Percentiles rank a stretch among this genome's conserved stretches.
Evolutionary conservation across 495 filamentous ascomycete genomes (phyloP).

Genomic region (Hypoxylon perforatum): DNA sequence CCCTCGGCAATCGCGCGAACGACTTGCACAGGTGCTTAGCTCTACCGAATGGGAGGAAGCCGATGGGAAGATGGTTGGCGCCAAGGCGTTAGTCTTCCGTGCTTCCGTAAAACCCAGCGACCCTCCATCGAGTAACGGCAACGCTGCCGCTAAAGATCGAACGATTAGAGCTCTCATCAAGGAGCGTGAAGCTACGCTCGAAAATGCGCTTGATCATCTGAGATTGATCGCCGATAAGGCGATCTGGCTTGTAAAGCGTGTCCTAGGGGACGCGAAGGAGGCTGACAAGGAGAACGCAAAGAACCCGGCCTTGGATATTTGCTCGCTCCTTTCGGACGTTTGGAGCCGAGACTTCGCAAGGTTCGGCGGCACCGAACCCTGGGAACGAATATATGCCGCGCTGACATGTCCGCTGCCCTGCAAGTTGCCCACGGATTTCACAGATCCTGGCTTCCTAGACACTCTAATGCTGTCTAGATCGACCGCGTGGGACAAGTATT

Average conservation of each 20-base stretch:
- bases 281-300: conserved; percentile 44
- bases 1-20: conserved; percentile 3
- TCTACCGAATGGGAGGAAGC: conserved; percentile 4
- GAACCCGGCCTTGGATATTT: conserved; percentile 32
- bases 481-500: conserved; percentile 24
- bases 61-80: conserved; percentile 11
- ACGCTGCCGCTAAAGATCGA: too few species aligned
- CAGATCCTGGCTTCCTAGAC: not conserved
- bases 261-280: conserved; percentile 26
- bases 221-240: conserved; percentile 41
- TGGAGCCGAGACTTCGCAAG: not conserved
- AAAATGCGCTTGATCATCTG: conserved; percentile 17
- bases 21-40: conserved; percentile 3
- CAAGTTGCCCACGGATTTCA: too few species aligned
- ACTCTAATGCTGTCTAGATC: not conserved
- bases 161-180: not conserved
- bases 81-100: conserved; percentile 8
- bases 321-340: conserved; percentile 10
- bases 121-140: too few species aligned
- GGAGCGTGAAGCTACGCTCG: not conserved
- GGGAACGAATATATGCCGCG: not conserved
- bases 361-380: conserved; percentile 27
- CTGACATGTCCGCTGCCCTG: too few species aligned
- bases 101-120: conserved; percentile 8
- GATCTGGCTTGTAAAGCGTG: conserved; percentile 49